Evolutionary conservation across 768 basidiomycete genomes (phyloP), one percentile per base, ranked within the genome.

Genomic region (Termitomyces sp.): DNA sequence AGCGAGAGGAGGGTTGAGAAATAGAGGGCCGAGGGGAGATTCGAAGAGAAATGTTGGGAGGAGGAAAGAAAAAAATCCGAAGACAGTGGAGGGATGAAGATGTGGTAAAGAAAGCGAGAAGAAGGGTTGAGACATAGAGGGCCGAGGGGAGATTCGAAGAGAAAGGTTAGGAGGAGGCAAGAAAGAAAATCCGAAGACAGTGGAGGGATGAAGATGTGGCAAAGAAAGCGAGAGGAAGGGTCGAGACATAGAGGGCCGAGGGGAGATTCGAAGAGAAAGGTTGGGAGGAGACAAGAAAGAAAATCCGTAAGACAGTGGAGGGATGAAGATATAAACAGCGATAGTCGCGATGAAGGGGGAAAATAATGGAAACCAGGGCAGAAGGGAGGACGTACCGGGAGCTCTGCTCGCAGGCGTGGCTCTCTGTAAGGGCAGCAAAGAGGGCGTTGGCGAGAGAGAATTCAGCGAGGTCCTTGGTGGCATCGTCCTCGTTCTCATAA

Each of bases 401-500:
- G 67, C 89, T 92, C 73, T 90, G 90, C 77, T 98, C 96, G 69
- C 96, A 94, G 55, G 96, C 96, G 74, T 98, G 95, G 58, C 88
- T 91, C 77, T 99, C 96, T 28, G 92, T 90, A 49, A 99, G 90
- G 55, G 94, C 88, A 66, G 95, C 90, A 75, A 87, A 98, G 80
- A 99, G 86, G 64, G 94, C 94, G 76, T 98, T 98, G 71, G 97
- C 96, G 58, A 99, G 83, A 4, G 95, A 88, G 76, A 99, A 99
- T 74, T 98, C 94, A 55, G 92, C 87, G 53, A 98, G 82, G 71
- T 99, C 96, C 73, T 89, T 92, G 65, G 94, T 92, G 48, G 89
- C 88, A 68, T 97, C 95, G 69, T 99, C 96, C 74, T 98, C 96
- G 83, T 96, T 93, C 79, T 99, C 97, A 75, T 99, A 99, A 33